A percentile compares a stretch with the other conserved stretches of the same genome.
Evolutionary conservation across 371 early-diverging fungal species (phyloP).

Genomic region (Mucor indicus): DNA sequence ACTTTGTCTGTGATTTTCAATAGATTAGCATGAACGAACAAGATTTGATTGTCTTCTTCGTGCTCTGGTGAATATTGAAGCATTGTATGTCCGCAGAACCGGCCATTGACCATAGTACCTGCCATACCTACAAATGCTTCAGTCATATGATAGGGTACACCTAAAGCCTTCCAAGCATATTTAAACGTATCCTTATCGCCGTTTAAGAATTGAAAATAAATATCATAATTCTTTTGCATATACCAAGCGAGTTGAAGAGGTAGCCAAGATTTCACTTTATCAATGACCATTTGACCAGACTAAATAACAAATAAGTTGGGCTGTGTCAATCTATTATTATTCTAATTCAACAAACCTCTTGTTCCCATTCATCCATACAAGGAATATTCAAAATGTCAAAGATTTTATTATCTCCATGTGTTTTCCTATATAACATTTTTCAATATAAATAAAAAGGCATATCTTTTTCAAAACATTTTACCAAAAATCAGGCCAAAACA

Average conservation of each 20-base stretch:
- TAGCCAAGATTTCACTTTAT: slow-evolving; percentile 28
- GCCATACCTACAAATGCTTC: slow-evolving; percentile 34
- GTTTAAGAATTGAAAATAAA: slow-evolving; percentile 37
- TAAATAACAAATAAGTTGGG: slow-evolving; percentile 1
- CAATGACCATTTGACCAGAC: slow-evolving; percentile 40
- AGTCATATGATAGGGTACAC: slow-evolving; percentile 24
- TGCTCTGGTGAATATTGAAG: slow-evolving; percentile 21
- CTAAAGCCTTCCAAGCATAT: slow-evolving; percentile 38
- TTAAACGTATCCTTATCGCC: slow-evolving; percentile 46
- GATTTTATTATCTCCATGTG: slow-evolving; percentile 34
- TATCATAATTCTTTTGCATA: slow-evolving; percentile 30
- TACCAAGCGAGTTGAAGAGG: slow-evolving; percentile 37
- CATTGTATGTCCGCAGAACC: slow-evolving; percentile 43
- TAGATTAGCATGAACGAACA: slow-evolving; percentile 42
- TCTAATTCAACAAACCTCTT: too few relatives aligned
- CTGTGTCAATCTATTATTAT: slow-evolving; percentile 10
- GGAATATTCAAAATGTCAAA: slow-evolving; percentile 26
- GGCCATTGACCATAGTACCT: slow-evolving; percentile 15
- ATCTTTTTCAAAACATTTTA: too few relatives aligned
- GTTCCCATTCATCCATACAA: slow-evolving; percentile 40
- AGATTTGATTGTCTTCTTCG: slow-evolving; percentile 2
- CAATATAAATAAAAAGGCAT: too few relatives aligned
- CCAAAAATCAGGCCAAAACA: slow-evolving; percentile 61
- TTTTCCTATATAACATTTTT: too few relatives aligned
- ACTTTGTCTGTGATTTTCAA: slow-evolving; percentile 32